Evolutionary conservation across 2,329 filamentous ascomycete species (phyloP).

Genomic region (Alternaria gansuensis): DNA sequence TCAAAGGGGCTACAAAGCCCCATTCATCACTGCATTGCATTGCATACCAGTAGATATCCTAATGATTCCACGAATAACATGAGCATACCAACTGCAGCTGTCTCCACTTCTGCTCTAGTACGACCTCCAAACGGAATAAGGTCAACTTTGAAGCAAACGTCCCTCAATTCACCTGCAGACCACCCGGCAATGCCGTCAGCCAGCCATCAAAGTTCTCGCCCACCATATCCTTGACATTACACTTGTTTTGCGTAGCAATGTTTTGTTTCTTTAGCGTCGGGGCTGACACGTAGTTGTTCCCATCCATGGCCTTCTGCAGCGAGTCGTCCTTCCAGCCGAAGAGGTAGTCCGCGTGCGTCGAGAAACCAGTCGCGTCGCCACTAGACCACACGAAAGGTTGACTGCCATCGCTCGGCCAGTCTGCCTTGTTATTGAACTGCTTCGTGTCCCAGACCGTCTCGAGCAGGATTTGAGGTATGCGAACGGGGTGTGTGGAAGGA

Average conservation of each 20-base stretch:
- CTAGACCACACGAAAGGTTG: constrained; percentile 47
- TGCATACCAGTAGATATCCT: neutral
- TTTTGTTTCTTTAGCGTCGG: constrained; percentile 46
- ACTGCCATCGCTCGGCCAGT: constrained; percentile 44
- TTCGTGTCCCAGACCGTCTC: constrained; percentile 49
- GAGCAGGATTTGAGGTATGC: constrained; percentile 44
- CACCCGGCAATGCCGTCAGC: constrained; percentile 32
- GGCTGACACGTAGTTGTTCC: constrained; percentile 41
- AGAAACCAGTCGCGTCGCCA: constrained; percentile 41
- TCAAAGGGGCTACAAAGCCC: neutral
- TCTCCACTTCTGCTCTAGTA: neutral
- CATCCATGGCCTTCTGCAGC: constrained; percentile 38
- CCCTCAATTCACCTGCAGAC: constrained; percentile 12
- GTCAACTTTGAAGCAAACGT: neutral
- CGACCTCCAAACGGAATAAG: neutral
- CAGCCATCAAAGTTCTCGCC: constrained; percentile 45
- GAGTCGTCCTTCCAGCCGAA: constrained; percentile 37
- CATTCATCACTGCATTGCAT: neutral
- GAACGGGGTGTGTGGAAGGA: constrained; percentile 40
- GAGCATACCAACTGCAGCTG: neutral
- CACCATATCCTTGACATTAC: constrained; percentile 45
- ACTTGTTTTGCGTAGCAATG: constrained; percentile 48
- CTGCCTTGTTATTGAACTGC: constrained; percentile 44
- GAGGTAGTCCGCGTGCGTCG: constrained; percentile 46
- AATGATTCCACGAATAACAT: neutral